Conservation (phyloP, 2,329 filamentous ascomycete species). For the Epichloe sp. region DNA sequence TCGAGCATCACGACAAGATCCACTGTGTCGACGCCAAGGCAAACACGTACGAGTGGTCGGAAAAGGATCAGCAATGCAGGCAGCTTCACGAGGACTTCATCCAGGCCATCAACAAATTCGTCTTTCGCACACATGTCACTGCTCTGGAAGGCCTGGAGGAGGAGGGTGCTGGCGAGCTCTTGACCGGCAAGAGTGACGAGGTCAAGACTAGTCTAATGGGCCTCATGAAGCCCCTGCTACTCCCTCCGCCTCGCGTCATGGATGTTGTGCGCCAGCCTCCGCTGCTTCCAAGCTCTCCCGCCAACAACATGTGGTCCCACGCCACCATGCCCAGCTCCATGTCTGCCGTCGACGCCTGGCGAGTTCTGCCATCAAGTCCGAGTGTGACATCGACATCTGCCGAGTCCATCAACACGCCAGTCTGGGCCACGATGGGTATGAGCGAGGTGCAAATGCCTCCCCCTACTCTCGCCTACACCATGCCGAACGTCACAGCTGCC, state of each 20-base stretch:
- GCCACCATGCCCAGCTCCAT: conserved; percentile 50
- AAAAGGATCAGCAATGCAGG: conserved; percentile 93
- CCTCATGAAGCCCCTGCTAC: conserved; percentile 78
- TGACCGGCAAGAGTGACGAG: conserved; percentile 83
- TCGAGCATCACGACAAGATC: conserved; percentile 93
- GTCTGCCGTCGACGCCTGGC: conserved; percentile 74
- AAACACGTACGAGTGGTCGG: conserved; percentile 85
- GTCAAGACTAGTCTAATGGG: conserved; percentile 78
- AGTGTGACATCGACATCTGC: conserved; percentile 57
- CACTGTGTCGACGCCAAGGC: conserved; percentile 84
- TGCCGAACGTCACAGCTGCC: conserved; percentile 56
- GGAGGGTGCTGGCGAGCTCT: conserved; percentile 85
- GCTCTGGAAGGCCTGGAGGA: conserved; percentile 94
- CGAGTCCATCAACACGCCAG: conserved; percentile 53
- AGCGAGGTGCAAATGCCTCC: conserved; percentile 64
- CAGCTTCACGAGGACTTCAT: conserved; percentile 95
- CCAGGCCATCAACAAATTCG: conserved; percentile 93
- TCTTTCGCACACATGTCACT: conserved; percentile 77
- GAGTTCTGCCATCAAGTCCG: conserved; percentile 78
- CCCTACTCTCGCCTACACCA: conserved; percentile 68
- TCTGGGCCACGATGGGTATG: conserved; percentile 72
- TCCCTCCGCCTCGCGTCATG: conserved; percentile 74
- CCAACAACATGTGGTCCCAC: conserved; percentile 71
- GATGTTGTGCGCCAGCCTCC: conserved; percentile 80
- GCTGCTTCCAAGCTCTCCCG: conserved; percentile 70